Conservation (phyloP, 805 yeast genomes). For the Isabelozyma rhagii region DNA sequence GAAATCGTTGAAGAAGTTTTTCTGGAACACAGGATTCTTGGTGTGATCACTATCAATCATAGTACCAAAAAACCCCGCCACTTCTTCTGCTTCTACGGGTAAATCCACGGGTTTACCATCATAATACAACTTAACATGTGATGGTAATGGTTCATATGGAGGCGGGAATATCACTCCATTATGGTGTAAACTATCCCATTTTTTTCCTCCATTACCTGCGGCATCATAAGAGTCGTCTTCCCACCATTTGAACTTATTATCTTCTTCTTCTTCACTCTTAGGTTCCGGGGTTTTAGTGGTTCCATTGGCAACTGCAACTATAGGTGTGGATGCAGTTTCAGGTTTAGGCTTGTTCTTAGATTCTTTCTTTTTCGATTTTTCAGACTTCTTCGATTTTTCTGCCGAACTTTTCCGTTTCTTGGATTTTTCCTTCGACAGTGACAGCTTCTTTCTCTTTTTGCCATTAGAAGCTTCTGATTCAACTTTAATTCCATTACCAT, state of each 20-base stretch:
- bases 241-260: constrained; percentile 74
- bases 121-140: constrained; percentile 69
- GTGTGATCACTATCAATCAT: constrained; percentile 87
- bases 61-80: constrained; percentile 93
- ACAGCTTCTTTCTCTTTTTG: background rate
- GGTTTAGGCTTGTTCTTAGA: background rate
- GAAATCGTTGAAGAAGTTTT: constrained; percentile 84
- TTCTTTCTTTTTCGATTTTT: background rate
- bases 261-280: constrained; percentile 1
- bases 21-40: constrained; percentile 78
- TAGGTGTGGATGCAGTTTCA: background rate
- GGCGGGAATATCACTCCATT: constrained; percentile 95
- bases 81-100: constrained; percentile 87
- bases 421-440: background rate
- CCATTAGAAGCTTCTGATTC: background rate
- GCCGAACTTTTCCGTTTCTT: background rate
- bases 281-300: background rate
- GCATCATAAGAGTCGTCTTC: constrained; percentile 64
- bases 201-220: constrained; percentile 48
- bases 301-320: background rate
- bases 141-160: constrained; percentile 80
- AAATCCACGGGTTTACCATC: constrained; percentile 72
- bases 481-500: background rate
- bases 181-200: constrained; percentile 86
- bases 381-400: background rate